Evolutionary conservation across 768 basidiomycete genomes (phyloP), one percentile per base, ranked within the genome.

Genomic region (Lactifluus subvellereus): DNA sequence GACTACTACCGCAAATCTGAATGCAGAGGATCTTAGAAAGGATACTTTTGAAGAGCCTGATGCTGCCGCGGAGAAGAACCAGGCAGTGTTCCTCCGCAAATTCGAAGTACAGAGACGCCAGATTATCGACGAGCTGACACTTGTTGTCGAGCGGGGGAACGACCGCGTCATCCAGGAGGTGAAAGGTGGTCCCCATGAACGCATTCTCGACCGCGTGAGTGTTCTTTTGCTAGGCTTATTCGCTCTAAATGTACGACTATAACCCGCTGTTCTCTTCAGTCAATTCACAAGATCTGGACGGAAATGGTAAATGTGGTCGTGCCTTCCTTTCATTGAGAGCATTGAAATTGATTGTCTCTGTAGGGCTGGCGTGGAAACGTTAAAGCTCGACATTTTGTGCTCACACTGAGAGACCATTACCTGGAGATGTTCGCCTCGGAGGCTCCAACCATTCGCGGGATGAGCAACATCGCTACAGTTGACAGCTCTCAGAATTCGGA

Each of bases 331-430:
- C 22, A 27, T 50, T 4, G 18, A 27, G 3, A 5, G 8, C n/a
- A 14, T 27, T 35, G 32, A 54, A 4, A 10, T 30, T 49, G 33
- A 59, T n/a, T 4, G 30, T n/a, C 14, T 14, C 11, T 22, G 27
- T n/a, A 61, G 60, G 49, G 69, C 71, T 40, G 65, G 65, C 62
- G 62, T 14, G 65, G 65, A 45, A 65, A 65, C 20, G 64, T 64
- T 30, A 64, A 64, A 20, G 63, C 63, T 13, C 63, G 59, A 27
- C 61, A 66, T 32, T 62, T 66, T 51, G 65, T 66, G 6, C 67
- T 72, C 42, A 70, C 72, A 6, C 66, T 76, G 3, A 65, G 71
- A 6, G 75, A 76, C 59, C 69, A 75, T 66, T 73, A 70, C 65
- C 38, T 62, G 6, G 71, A 75, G 48, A 65, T 62, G 35, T 62